Percentiles rank a stretch among this genome's conserved stretches.
Conservation (phyloP, 768 basidiomycete species). For the Stropharia rugosoannulata region DNA sequence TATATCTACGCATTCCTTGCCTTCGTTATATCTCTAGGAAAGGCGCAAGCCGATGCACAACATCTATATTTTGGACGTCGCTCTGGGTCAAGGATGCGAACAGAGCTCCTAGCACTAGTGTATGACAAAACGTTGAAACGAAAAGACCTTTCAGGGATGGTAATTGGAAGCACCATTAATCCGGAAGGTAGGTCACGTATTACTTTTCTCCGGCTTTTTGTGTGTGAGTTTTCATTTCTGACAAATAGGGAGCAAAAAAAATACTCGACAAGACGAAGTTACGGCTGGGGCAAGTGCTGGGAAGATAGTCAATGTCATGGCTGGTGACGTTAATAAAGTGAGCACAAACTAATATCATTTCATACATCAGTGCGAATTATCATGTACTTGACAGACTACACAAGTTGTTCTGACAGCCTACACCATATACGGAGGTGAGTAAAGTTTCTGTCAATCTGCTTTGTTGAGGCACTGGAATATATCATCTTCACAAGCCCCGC, state of each 20-base stretch:
- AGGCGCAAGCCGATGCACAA: constrained; percentile 68
- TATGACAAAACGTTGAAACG: constrained; percentile 88
- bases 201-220: not conserved
- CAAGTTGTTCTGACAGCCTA: constrained; percentile 56
- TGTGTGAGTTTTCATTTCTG: constrained; percentile 10
- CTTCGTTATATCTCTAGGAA: constrained; percentile 48
- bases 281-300: constrained; percentile 79
- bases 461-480: not conserved
- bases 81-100: constrained; percentile 68
- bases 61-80: constrained; percentile 83
- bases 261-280: constrained; percentile 38
- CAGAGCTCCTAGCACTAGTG: constrained; percentile 80
- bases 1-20: constrained; percentile 81
- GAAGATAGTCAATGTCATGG: constrained; percentile 90
- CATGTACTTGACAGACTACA: constrained; percentile 34
- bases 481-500: constrained; percentile 47
- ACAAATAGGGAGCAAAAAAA: constrained; percentile 29
- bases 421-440: constrained; percentile 66
- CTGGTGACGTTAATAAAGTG: constrained; percentile 66
- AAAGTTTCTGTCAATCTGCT: not conserved
- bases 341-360: not conserved
- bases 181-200: constrained; percentile 17
- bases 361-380: not conserved
- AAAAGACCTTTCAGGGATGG: constrained; percentile 79
- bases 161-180: constrained; percentile 35